A percentile compares a stretch with the other conserved stretches of the same genome.
Evolutionary conservation across 2,329 filamentous ascomycete genomes (phyloP).

Genomic region (Knufia fluminis): DNA sequence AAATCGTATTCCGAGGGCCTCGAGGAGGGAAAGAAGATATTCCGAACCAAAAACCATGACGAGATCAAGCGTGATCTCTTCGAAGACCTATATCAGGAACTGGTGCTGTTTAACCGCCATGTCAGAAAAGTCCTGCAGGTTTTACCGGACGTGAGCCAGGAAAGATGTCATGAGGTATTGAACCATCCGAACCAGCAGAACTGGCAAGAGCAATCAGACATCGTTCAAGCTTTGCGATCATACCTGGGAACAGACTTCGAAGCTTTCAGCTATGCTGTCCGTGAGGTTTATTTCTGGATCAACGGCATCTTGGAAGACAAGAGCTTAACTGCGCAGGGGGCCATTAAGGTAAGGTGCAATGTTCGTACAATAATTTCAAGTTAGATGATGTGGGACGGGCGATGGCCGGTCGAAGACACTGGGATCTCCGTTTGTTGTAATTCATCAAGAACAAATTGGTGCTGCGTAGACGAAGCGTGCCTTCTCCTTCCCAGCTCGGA

Average conservation of each 20-base stretch:
- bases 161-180: neutral
- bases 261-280: neutral
- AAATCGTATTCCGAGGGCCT: neutral
- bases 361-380: neutral
- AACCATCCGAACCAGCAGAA: neutral
- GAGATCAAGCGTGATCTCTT: neutral
- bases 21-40: constrained; percentile 1
- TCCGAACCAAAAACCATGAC: neutral
- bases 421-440: too few species aligned
- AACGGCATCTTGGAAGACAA: neutral
- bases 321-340: neutral
- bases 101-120: neutral
- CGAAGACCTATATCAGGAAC: neutral
- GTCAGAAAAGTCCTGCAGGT: neutral
- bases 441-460: too few species aligned
- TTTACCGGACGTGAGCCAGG: neutral
- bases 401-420: too few species aligned
- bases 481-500: too few species aligned
- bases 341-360: neutral
- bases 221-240: neutral
- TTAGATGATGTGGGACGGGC: neutral
- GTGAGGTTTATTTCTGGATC: neutral
- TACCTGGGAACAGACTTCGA: neutral
- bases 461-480: too few species aligned
- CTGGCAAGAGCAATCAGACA: neutral